These are phyloP conservation scores for Salpingoeca rosetta DNA, from an alignment of 78 protist species.

Conservation along the genomic window DNA sequence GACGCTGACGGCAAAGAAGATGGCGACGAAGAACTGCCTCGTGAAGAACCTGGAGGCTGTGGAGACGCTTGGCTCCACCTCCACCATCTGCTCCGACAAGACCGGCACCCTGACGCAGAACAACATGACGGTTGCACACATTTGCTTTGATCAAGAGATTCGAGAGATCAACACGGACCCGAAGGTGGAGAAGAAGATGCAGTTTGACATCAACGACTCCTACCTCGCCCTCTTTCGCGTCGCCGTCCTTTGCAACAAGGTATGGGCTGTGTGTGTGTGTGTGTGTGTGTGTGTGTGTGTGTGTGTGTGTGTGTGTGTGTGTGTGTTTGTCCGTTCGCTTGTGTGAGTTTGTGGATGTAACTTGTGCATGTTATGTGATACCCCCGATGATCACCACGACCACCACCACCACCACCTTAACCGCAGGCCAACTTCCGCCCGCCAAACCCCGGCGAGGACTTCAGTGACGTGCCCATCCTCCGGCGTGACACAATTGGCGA, in stretches of 20 bases:
- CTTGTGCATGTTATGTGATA: too few species aligned
- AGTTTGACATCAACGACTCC: background rate
- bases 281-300: too few species aligned
- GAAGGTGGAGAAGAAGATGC: background rate
- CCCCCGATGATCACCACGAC: too few species aligned
- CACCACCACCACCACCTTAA: too few species aligned
- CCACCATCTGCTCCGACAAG: conserved; percentile 91
- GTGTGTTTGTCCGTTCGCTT: too few species aligned
- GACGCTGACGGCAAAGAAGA: conserved; percentile 71
- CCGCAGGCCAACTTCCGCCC: too few species aligned
- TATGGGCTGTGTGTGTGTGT: too few species aligned
- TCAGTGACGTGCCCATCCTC: conserved; percentile 24
- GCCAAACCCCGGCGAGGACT: too few species aligned
- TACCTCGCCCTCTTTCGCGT: background rate
- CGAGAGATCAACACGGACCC: background rate
- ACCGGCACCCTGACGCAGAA: conserved; percentile 95
- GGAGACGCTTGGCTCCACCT: conserved; percentile 82
- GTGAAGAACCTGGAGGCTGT: conserved; percentile 77
- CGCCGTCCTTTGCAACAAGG: background rate
- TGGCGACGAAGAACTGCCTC: conserved; percentile 75
- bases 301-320: too few species aligned
- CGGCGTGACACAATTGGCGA: conserved; percentile 56
- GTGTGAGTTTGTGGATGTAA: too few species aligned
- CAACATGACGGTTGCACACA: conserved; percentile 50
- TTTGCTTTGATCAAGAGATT: conserved; percentile 15